Conservation (phyloP, 208 protist genomes). For the Spongospora subterranea region DNA sequence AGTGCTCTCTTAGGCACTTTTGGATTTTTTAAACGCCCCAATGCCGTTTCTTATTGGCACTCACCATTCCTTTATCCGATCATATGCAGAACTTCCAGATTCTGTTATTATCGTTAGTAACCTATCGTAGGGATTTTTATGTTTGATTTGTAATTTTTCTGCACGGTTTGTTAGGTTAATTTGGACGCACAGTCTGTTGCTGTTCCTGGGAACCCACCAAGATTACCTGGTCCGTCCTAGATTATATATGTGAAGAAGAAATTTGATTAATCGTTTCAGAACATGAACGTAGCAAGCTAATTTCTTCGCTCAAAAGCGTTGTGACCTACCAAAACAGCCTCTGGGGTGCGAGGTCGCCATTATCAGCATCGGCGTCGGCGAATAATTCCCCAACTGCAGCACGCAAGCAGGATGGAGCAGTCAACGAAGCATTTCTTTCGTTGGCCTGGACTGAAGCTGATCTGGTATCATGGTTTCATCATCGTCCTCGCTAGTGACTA, state of each 20-base stretch:
- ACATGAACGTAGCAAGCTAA: conserved; percentile 20
- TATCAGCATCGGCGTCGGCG: not conserved
- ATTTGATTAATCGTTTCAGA: not conserved
- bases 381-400: not conserved
- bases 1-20: conserved; percentile 5
- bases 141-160: not conserved
- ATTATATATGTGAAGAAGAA: not conserved
- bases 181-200: not conserved
- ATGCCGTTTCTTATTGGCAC: conserved; percentile 64
- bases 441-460: not conserved
- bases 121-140: not conserved
- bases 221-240: not conserved
- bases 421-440: not conserved
- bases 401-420: not conserved
- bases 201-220: conserved; percentile 22
- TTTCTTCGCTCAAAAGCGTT: not conserved
- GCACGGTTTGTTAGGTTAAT: not conserved
- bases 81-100: conserved; percentile 12
- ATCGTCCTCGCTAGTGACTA: too few species aligned
- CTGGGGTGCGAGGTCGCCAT: not conserved
- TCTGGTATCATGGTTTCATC: not conserved
- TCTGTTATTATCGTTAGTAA: conserved; percentile 17
- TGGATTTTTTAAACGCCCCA: conserved; percentile 58
- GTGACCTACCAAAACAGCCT: not conserved
- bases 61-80: conserved; percentile 58